phyloP scores from a whole-genome alignment of 768 basidiomycete genomes.

The Xerocomellus dryophilus region DNA sequence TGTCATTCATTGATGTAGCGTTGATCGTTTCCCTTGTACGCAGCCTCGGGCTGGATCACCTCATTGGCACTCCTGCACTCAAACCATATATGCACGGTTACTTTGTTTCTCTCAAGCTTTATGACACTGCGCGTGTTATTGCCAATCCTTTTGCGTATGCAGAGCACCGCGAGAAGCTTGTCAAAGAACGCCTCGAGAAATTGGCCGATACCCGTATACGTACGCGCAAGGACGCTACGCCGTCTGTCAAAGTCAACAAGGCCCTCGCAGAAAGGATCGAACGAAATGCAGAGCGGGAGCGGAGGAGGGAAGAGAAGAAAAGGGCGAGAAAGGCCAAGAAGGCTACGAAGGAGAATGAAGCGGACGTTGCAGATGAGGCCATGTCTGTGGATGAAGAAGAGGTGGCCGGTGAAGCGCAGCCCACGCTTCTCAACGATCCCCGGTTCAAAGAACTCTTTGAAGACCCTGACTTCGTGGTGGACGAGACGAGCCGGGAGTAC shows the following conservation, averaged over 20 bases:
- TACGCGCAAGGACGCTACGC: constrained; percentile 53
- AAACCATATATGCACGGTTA: constrained; percentile 99
- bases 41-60: constrained; percentile 92
- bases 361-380: constrained; percentile 30
- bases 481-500: constrained; percentile 83
- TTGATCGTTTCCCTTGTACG: constrained; percentile 1
- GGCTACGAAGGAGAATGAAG: constrained; percentile 35
- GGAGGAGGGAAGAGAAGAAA: constrained; percentile 54
- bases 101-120: constrained; percentile 93
- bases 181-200: constrained; percentile 88
- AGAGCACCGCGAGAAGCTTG: constrained; percentile 86
- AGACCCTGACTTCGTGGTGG: constrained; percentile 88
- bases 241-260: constrained; percentile 54
- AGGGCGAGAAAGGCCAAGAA: constrained; percentile 43
- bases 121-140: constrained; percentile 92
- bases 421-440: constrained; percentile 72
- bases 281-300: constrained; percentile 53
- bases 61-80: constrained; percentile 90
- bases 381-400: constrained; percentile 32
- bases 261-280: constrained; percentile 78
- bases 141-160: constrained; percentile 95
- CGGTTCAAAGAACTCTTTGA: constrained; percentile 90
- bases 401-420: constrained; percentile 21
- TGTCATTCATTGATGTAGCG: neutral
- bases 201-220: constrained; percentile 92